Base-by-base conservation (phyloP, 352 stramenopile species). In the Phytophthora sp. region DNA sequence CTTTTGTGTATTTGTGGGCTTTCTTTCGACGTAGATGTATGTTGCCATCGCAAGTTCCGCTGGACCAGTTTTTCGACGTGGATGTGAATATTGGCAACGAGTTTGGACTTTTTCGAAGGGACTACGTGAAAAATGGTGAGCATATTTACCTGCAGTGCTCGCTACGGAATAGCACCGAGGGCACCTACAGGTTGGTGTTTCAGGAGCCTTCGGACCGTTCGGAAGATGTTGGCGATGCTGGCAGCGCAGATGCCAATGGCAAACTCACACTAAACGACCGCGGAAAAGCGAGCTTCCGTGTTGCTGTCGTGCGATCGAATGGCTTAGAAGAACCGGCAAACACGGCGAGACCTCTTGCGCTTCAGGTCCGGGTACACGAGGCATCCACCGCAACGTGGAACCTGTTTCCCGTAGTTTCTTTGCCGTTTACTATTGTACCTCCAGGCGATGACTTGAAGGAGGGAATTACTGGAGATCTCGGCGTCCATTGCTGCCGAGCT, bases 11-110 rank as follows among this genome's bases (percentile, higher is more conserved):
- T 60, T 27, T 36, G 42, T 44, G 45, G n/a, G 30, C 4, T 39
- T 66, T 71, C 30, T 51, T 35, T 66, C 27, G 35, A 35, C 26
- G 20, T 71, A 88, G 77, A 18, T 91, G 71, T 66, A 42, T 89
- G 60, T 63, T 92, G 26, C 85, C 85, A 20, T 82, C 77, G 8
- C 67, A 78, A 36, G 68, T 92, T 50, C 67, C 73, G 5, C 23
- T 89, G n/a, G 66, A 58, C 20, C 53, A 79, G 39, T 89, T 77
- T 59, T 78, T 92, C 46, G 72, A 92, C 24, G 70, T 94, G 29
- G 61, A 66, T 35, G 76, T 91, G n/a, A 90, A 89, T 38, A 85
- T 92, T 39, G 86, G 82, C 39, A 94, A 94, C 61, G 86, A 94
- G 55, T 94, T 94, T 45, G 86, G 86, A 1, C 80, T 94, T 11